Percentiles rank a stretch among this genome's conserved stretches.
These are phyloP conservation scores for Kregervanrija fluxuum DNA, from an alignment of 805 yeast species.

Conservation along the genomic window DNA sequence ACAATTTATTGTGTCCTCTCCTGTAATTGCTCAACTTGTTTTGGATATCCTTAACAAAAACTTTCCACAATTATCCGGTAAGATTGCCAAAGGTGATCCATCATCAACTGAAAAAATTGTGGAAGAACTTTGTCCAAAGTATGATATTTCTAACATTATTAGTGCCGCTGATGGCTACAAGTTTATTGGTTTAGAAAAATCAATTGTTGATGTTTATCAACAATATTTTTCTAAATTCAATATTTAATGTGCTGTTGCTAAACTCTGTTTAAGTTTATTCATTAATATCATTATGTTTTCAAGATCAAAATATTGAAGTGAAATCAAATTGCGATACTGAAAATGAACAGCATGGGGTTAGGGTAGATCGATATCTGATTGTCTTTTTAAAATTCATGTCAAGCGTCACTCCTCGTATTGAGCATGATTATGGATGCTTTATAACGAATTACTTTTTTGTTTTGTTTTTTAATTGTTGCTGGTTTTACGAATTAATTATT, in stretches of 20 bases:
- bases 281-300: too few relatives aligned
- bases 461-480: neutral
- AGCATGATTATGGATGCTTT: constrained; percentile 94
- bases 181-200: neutral
- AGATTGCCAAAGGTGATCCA: constrained; percentile 39
- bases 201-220: neutral
- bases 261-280: too few relatives aligned
- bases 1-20: constrained; percentile 20
- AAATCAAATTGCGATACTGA: constrained; percentile 3
- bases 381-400: constrained; percentile 91
- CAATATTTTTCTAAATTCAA: too few relatives aligned
- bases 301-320: too few relatives aligned
- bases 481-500: neutral
- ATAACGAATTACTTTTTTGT: neutral
- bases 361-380: constrained; percentile 87
- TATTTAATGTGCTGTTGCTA: too few relatives aligned
- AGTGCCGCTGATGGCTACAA: neutral
- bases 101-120: neutral
- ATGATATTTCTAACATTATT: neutral
- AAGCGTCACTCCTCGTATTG: constrained; percentile 92
- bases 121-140: neutral
- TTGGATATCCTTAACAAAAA: constrained; percentile 29
- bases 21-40: constrained; percentile 25
- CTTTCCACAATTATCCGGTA: constrained; percentile 33
- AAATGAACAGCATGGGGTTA: constrained; percentile 33